A percentile compares a stretch with the other conserved stretches of the same genome.
Evolutionary conservation across 768 basidiomycete genomes (phyloP).

Genomic region (Neoboletus magnificus): DNA sequence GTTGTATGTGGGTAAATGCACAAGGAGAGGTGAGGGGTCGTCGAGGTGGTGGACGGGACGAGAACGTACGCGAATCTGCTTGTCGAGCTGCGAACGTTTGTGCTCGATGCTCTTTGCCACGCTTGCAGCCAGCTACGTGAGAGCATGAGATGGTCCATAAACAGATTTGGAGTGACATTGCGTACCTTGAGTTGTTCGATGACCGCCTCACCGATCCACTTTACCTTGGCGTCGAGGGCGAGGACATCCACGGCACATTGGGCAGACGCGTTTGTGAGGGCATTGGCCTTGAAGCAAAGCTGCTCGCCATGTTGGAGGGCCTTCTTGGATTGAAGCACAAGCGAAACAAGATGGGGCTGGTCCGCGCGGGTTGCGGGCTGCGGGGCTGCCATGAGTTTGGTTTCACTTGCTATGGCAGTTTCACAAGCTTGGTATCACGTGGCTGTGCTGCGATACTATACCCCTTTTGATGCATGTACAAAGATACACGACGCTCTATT

Average conservation of each 20-base stretch:
- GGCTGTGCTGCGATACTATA: too few species aligned
- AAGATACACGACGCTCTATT: constrained; percentile 1
- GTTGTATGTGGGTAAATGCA: neutral
- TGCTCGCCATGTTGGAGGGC: constrained; percentile 76
- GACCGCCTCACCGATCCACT: constrained; percentile 73
- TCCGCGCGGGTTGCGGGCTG: constrained; percentile 25
- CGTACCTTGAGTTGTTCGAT: constrained; percentile 72
- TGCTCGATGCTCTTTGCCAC: constrained; percentile 75
- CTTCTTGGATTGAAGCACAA: constrained; percentile 79
- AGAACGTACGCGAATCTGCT: constrained; percentile 56
- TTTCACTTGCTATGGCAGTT: neutral
- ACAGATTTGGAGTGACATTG: neutral
- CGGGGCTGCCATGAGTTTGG: constrained; percentile 18
- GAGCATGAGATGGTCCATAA: neutral
- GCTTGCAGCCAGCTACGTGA: constrained; percentile 57
- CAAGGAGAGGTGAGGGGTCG: neutral
- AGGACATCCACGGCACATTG: constrained; percentile 68
- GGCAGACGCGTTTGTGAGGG: constrained; percentile 61
- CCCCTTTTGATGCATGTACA: neutral
- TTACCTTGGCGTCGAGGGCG: constrained; percentile 74
- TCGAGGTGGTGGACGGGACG: neutral
- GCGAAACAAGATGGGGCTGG: constrained; percentile 65
- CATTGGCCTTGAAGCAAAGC: constrained; percentile 66
- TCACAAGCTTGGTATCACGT: neutral
- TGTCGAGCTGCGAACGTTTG: constrained; percentile 58